These are phyloP conservation scores for Euphrasia arctica DNA, from an alignment of 305 asterid genomes.

Conservation along the genomic window DNA sequence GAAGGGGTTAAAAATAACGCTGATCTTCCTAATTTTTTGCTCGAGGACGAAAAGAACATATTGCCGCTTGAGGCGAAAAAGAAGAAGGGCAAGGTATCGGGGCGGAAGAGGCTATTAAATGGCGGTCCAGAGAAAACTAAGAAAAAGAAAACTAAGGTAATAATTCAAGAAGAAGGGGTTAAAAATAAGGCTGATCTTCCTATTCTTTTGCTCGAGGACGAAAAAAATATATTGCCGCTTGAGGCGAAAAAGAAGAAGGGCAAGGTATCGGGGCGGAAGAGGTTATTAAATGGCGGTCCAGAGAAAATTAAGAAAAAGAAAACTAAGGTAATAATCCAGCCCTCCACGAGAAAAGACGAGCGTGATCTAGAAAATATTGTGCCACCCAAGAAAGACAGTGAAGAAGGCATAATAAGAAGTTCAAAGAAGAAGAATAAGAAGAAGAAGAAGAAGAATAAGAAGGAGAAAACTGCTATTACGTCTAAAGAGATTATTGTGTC, in stretches of 20 bases:
- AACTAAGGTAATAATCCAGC: not conserved
- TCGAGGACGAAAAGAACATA: not conserved
- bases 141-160: not conserved
- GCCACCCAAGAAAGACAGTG: not conserved
- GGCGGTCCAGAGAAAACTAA: not conserved
- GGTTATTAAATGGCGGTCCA: not conserved
- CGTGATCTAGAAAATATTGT: not conserved
- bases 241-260: conserved; percentile 12
- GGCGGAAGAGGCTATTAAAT: not conserved
- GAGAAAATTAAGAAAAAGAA: not conserved
- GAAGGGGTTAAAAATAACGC: too few species aligned
- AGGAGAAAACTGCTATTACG: not conserved
- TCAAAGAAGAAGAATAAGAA: conserved; percentile 11
- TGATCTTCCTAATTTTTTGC: conserved; percentile 1
- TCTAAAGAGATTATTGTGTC: not conserved
- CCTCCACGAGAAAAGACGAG: not conserved
- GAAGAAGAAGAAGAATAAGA: not conserved
- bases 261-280: not conserved
- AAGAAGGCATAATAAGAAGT: not conserved
- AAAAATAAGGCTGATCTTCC: too few species aligned
- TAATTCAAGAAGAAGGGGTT: too few species aligned
- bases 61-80: conserved; percentile 10
- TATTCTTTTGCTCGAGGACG: conserved; percentile 5
- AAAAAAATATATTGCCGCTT: not conserved
- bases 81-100: conserved; percentile 3